These are phyloP conservation scores for Talaromyces amestolkiae DNA, from an alignment of 2,329 filamentous ascomycete species.

Conservation along the genomic window DNA sequence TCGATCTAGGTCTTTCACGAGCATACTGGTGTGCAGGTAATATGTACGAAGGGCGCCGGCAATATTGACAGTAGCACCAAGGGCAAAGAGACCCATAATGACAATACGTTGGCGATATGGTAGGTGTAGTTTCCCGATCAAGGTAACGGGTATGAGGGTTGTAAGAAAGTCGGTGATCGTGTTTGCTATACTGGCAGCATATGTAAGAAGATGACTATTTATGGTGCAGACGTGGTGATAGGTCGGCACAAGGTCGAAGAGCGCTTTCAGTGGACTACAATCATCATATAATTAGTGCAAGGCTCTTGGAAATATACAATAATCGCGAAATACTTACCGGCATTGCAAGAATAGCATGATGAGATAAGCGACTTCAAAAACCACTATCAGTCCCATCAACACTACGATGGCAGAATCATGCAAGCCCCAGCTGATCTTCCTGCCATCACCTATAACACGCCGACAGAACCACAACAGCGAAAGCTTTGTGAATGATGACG, in stretches of 20 bases:
- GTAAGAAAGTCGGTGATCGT: constrained; percentile 38
- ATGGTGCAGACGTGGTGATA: constrained; percentile 18
- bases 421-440: constrained; percentile 10
- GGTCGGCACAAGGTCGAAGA: constrained; percentile 8
- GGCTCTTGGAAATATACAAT: neutral
- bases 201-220: constrained; percentile 31
- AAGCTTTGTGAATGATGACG: constrained; percentile 18
- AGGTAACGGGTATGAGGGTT: constrained; percentile 38
- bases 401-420: constrained; percentile 12
- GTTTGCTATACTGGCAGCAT: constrained; percentile 38
- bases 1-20: constrained; percentile 26
- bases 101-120: constrained; percentile 36
- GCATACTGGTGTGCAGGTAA: constrained; percentile 35
- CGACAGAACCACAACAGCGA: constrained; percentile 18
- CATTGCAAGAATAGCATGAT: neutral
- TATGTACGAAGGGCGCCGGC: constrained; percentile 35
- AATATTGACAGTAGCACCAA: constrained; percentile 38
- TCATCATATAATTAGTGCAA: neutral
- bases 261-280: constrained; percentile 10
- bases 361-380: constrained; percentile 3
- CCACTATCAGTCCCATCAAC: constrained; percentile 6
- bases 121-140: constrained; percentile 40
- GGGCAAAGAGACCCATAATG: constrained; percentile 37
- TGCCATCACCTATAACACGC: constrained; percentile 12
- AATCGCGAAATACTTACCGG: neutral